Conservation (phyloP, 2,329 filamentous ascomycete species). For the Pezizomycotina sp. region DNA sequence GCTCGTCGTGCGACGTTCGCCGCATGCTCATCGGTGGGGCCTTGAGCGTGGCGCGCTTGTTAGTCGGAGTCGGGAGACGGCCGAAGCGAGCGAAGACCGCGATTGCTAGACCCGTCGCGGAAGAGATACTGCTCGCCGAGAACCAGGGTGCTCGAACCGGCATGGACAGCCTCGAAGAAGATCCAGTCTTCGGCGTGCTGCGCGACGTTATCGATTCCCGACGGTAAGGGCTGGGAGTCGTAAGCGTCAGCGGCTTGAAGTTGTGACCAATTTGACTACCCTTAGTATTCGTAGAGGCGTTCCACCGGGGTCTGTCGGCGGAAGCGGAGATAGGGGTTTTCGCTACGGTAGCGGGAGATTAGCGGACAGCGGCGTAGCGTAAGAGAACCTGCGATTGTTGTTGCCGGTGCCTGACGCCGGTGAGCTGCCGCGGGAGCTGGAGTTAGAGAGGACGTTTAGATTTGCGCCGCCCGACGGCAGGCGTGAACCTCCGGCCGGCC, state of each 20-base stretch:
- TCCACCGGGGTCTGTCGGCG: conserved; percentile 56
- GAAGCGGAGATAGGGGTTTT: conserved; percentile 30
- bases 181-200: too few relatives aligned
- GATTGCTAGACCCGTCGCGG: too few relatives aligned
- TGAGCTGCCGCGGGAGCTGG: conserved; percentile 12
- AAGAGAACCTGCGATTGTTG: conserved; percentile 10
- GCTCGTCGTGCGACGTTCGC: too few relatives aligned
- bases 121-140: too few relatives aligned
- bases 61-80: too few relatives aligned
- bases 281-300: conserved; percentile 45
- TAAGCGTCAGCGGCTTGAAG: conserved; percentile 46
- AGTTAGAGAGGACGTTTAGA: conserved; percentile 10
- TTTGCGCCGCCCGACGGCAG: conserved; percentile 11
- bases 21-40: too few relatives aligned
- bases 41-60: too few relatives aligned
- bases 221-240: conserved; percentile 41
- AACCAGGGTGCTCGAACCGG: too few relatives aligned
- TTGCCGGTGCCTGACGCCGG: conserved; percentile 4
- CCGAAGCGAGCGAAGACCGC: too few relatives aligned
- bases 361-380: conserved; percentile 20
- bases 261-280: conserved; percentile 51
- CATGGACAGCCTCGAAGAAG: too few relatives aligned
- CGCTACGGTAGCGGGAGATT: conserved; percentile 25
- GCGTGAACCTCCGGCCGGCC: conserved; percentile 28
- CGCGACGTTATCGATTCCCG: conserved; percentile 25